Evolutionary conservation across 2,329 filamentous ascomycete species (phyloP).

Genomic region (Talaromyces sp.): DNA sequence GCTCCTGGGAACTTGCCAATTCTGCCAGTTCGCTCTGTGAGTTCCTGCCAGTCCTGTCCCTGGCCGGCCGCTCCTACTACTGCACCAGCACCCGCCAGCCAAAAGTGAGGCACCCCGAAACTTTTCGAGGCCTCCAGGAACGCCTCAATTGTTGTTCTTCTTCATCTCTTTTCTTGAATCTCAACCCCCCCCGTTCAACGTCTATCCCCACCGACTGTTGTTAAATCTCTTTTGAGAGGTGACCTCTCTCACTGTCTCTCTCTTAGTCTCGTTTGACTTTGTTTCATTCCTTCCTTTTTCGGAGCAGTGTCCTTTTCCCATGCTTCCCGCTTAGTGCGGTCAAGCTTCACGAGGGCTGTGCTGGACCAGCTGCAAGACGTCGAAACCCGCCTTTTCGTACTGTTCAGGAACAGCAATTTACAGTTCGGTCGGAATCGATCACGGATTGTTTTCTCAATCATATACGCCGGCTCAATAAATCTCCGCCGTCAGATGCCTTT

Average conservation of each 20-base stretch:
- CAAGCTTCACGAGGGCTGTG: slow-evolving; percentile 10
- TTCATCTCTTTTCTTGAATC: not conserved
- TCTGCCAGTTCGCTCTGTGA: not conserved
- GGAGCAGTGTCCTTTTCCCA: slow-evolving; percentile 6
- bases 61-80: slow-evolving; percentile 5
- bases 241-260: slow-evolving; percentile 11
- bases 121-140: slow-evolving; percentile 3
- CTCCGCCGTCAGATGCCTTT: slow-evolving; percentile 2
- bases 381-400: not conserved
- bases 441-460: not conserved
- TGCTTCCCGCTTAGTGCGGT: slow-evolving; percentile 18
- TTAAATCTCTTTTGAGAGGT: slow-evolving; percentile 6
- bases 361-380: slow-evolving; percentile 11
- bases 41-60: slow-evolving; percentile 5
- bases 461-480: not conserved
- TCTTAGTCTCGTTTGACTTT: not conserved
- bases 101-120: slow-evolving; percentile 9
- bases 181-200: not conserved
- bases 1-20: not conserved
- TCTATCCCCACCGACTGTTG: not conserved
- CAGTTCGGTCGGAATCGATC: not conserved
- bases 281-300: not conserved
- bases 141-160: not conserved
- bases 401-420: not conserved
- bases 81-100: not conserved